phyloP scores from a whole-genome alignment of 1,284 basidiomycete genomes.

The Rhodotorula sp. region DNA sequence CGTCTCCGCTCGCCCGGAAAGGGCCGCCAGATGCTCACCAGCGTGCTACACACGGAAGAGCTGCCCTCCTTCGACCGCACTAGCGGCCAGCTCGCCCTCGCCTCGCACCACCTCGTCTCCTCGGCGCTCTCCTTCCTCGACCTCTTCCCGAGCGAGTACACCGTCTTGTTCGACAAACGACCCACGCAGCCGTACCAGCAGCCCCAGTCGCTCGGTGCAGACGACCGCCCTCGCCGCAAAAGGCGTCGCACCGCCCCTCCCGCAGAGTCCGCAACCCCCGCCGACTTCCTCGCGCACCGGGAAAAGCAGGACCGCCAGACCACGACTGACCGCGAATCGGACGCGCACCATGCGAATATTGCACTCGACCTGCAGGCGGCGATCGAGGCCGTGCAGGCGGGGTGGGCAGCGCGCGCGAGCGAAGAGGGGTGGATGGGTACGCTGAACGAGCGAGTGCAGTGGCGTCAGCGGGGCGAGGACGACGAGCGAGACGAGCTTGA shows the following conservation, averaged over 20 bases:
- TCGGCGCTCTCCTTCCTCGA: conserved; percentile 7
- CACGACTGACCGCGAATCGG: conserved; percentile 19
- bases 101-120: conserved; percentile 29
- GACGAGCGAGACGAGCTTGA: conserved; percentile 4
- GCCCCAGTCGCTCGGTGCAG: background rate
- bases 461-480: background rate
- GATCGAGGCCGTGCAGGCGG: conserved; percentile 23
- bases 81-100: conserved; percentile 22
- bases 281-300: conserved; percentile 14
- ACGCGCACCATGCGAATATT: conserved; percentile 26
- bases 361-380: conserved; percentile 14
- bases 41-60: conserved; percentile 9
- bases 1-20: no score
- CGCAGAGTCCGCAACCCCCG: conserved; percentile 16
- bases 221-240: background rate
- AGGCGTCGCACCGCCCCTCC: conserved; percentile 3
- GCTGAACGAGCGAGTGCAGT: background rate
- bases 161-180: conserved; percentile 11
- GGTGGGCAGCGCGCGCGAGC: background rate
- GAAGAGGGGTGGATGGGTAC: conserved; percentile 11
- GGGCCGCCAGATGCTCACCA: background rate
- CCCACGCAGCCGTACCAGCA: conserved; percentile 15
- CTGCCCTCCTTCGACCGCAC: conserved; percentile 22
- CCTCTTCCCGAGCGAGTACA: background rate
- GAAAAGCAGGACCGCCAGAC: conserved; percentile 4